Percentiles rank a stretch among this genome's conserved stretches.
Conservation (phyloP, 2,329 filamentous ascomycete species). For the Penicillium sp. region DNA sequence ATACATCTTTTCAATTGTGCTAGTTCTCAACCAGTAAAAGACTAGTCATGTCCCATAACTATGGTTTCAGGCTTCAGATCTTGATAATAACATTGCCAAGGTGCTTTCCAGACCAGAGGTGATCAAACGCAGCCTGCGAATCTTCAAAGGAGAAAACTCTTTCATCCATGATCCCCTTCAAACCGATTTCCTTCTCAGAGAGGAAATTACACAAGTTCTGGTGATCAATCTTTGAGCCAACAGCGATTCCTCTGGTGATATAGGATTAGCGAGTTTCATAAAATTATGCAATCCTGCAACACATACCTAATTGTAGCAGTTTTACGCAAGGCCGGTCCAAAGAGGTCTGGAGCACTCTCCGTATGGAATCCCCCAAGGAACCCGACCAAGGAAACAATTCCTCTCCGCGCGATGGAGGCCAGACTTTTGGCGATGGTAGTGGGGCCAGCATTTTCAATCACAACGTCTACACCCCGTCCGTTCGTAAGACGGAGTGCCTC, state of each 20-base stretch:
- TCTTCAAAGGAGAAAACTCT: slow-evolving; percentile 10
- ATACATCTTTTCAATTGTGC: too few species aligned
- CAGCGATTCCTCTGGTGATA: neutral
- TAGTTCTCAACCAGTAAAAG: too few species aligned
- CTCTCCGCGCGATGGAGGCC: slow-evolving; percentile 5
- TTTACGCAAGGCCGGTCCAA: neutral
- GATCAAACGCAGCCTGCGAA: slow-evolving; percentile 11
- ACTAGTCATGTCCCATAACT: too few species aligned
- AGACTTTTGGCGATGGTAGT: slow-evolving; percentile 6
- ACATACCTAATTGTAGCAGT: neutral
- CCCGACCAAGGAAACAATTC: slow-evolving; percentile 1
- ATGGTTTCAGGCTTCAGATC: neutral
- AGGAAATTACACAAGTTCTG: slow-evolving; percentile 2
- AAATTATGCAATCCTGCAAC: neutral
- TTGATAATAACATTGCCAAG: slow-evolving; percentile 19
- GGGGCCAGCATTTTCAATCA: slow-evolving; percentile 13
- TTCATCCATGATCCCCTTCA: slow-evolving; percentile 2
- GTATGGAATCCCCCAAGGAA: slow-evolving; percentile 2
- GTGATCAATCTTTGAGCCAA: slow-evolving; percentile 3
- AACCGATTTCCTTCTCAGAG: neutral
- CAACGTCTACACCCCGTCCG: slow-evolving; percentile 14
- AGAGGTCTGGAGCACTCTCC: neutral
- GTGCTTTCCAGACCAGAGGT: slow-evolving; percentile 15
- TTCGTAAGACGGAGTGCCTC: slow-evolving; percentile 4
- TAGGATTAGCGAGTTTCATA: neutral